Conservation (phyloP, 2,329 filamentous ascomycete species). For the Dactylellina parvicollis region DNA sequence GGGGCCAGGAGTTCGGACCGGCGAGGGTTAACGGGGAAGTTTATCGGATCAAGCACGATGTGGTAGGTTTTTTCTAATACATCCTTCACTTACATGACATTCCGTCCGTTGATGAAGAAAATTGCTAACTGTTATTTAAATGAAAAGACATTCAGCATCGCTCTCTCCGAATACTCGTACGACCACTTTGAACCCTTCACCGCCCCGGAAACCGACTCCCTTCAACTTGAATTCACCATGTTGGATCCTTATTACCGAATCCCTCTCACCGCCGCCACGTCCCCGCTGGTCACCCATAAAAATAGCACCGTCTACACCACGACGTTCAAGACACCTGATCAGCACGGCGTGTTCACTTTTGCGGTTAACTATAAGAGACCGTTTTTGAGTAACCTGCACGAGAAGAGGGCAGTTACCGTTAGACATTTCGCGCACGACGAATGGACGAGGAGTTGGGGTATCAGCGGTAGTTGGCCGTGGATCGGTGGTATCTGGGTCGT, state of each 20-base stretch:
- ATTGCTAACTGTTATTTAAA: neutral
- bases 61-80: conserved; percentile 71
- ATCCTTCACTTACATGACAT: neutral
- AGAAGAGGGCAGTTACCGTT: conserved; percentile 94
- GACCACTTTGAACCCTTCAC: conserved; percentile 79
- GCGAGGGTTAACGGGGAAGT: conserved; percentile 77
- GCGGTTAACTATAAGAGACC: conserved; percentile 95
- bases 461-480: conserved; percentile 93
- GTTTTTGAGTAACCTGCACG: conserved; percentile 86
- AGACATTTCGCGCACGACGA: conserved; percentile 97
- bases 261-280: conserved; percentile 69
- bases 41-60: conserved; percentile 95
- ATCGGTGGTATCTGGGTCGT: conserved; percentile 87
- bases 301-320: conserved; percentile 78
- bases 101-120: neutral
- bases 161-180: conserved; percentile 83
- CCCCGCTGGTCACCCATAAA: conserved; percentile 61
- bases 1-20: conserved; percentile 63
- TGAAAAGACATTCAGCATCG: conserved; percentile 80
- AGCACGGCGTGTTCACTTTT: conserved; percentile 99
- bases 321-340: conserved; percentile 86
- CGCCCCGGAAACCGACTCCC: conserved; percentile 73
- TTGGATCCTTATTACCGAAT: conserved; percentile 96
- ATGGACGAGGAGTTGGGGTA: conserved; percentile 89
- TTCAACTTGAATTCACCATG: conserved; percentile 99